Conservation (phyloP, 257 asterid species). For the Ajuga chamaepitys region DNA sequence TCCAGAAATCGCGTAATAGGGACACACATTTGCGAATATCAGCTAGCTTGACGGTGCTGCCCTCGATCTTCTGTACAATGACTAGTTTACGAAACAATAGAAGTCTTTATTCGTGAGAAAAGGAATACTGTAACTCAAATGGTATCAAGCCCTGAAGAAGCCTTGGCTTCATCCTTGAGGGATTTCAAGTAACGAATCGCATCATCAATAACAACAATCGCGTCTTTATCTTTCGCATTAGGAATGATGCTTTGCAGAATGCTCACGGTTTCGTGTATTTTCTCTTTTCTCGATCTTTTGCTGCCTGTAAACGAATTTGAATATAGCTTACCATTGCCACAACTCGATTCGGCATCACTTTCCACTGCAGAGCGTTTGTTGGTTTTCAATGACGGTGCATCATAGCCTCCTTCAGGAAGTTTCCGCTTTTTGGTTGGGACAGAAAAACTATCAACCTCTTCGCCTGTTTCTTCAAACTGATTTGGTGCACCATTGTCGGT, state of each 20-base stretch:
- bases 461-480: conserved; percentile 36
- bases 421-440: conserved; percentile 50
- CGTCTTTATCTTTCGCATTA: conserved; percentile 47
- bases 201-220: conserved; percentile 57
- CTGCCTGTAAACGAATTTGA: conserved; percentile 22
- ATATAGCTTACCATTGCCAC: conserved; percentile 30
- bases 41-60: conserved; percentile 3
- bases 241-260: conserved; percentile 62
- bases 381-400: conserved; percentile 24
- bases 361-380: conserved; percentile 26
- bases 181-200: conserved; percentile 67
- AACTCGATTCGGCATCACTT: conserved; percentile 64
- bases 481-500: conserved; percentile 34
- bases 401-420: conserved; percentile 27
- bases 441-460: conserved; percentile 57
- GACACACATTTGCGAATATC: too few relatives aligned
- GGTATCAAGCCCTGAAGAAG: conserved; percentile 51
- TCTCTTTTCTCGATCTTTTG: conserved; percentile 52
- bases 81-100: conserved; percentile 6
- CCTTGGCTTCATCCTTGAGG: conserved; percentile 62
- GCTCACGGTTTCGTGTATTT: conserved; percentile 45
- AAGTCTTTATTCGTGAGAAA: conserved; percentile 4
- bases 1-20: too few relatives aligned
- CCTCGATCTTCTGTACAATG: not conserved
- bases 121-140: conserved; percentile 19